Conservation (phyloP, 2,329 filamentous ascomycete genomes). For the Exserohilum rostratum region DNA sequence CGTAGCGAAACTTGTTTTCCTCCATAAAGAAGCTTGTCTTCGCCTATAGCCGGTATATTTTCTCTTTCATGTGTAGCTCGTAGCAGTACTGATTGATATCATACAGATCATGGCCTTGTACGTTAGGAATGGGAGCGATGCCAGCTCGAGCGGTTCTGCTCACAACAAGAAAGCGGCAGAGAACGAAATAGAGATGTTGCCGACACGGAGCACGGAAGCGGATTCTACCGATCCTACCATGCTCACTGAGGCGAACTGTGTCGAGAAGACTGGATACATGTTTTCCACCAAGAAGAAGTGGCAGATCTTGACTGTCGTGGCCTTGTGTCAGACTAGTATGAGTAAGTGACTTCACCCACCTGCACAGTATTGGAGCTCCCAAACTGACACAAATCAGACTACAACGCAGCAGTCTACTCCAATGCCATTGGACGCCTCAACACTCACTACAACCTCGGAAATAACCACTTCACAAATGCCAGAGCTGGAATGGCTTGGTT, state of each 20-base stretch:
- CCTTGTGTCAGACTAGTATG: slow-evolving; percentile 60
- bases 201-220: not conserved
- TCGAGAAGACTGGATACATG: slow-evolving; percentile 50
- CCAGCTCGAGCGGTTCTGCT: slow-evolving; percentile 4
- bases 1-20: too few species aligned
- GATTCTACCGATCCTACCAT: slow-evolving; percentile 4
- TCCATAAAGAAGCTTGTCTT: not conserved
- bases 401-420: slow-evolving; percentile 62
- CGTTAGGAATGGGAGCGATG: slow-evolving; percentile 10
- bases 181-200: slow-evolving; percentile 10
- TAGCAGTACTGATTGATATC: not conserved
- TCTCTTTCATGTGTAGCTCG: not conserved
- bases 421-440: slow-evolving; percentile 59
- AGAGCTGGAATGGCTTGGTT: slow-evolving; percentile 73
- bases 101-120: slow-evolving; percentile 10
- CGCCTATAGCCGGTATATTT: not conserved
- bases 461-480: slow-evolving; percentile 49
- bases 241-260: slow-evolving; percentile 26
- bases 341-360: slow-evolving; percentile 49
- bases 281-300: slow-evolving; percentile 60
- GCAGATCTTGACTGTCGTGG: slow-evolving; percentile 59
- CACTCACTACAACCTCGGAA: slow-evolving; percentile 61
- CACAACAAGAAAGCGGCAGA: slow-evolving; percentile 5
- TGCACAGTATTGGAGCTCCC: slow-evolving; percentile 32
- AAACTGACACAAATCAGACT: slow-evolving; percentile 45